phyloP scores from a whole-genome alignment of 768 basidiomycete genomes.

The Pholiota molesta region DNA sequence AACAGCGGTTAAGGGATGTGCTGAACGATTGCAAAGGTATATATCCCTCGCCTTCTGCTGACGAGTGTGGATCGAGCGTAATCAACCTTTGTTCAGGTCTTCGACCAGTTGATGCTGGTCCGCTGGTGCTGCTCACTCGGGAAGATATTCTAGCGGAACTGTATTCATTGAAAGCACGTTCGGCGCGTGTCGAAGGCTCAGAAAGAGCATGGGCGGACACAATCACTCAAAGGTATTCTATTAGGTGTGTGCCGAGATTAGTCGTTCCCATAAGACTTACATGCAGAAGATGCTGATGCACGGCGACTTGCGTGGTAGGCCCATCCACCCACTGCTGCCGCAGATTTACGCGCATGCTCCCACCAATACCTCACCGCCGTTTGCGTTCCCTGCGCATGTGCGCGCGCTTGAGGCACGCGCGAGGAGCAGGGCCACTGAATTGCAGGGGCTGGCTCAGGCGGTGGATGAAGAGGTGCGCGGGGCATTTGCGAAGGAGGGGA shows the following conservation, averaged over 20 bases:
- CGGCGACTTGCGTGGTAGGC: constrained; percentile 15
- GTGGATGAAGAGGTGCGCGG: constrained; percentile 21
- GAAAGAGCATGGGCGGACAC: constrained; percentile 19
- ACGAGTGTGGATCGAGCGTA: not conserved
- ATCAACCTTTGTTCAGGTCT: constrained; percentile 10
- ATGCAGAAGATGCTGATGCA: not conserved
- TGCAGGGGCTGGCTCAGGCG: constrained; percentile 17
- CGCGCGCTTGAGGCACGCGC: constrained; percentile 17
- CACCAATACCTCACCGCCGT: constrained; percentile 22
- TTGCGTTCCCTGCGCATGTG: constrained; percentile 16
- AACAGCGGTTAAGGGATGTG: constrained; percentile 12
- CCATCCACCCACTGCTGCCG: constrained; percentile 14
- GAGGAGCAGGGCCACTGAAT: constrained; percentile 13
- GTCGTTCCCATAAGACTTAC: not conserved
- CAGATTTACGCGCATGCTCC: constrained; percentile 23
- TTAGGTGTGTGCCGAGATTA: constrained; percentile 6
- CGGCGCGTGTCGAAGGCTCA: constrained; percentile 5
- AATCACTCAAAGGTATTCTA: constrained; percentile 11
- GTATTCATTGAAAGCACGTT: constrained; percentile 8
- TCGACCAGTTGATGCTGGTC: constrained; percentile 2
- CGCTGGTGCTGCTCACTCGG: constrained; percentile 15
- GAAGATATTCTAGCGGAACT: constrained; percentile 24
- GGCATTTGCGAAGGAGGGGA: constrained; percentile 3
- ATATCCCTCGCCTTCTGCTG: not conserved
- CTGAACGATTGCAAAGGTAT: constrained; percentile 18